Percentiles rank a stretch among this genome's conserved stretches.
These are phyloP conservation scores for Baorangia bicolor DNA, from an alignment of 768 basidiomycete genomes.

Conservation along the genomic window DNA sequence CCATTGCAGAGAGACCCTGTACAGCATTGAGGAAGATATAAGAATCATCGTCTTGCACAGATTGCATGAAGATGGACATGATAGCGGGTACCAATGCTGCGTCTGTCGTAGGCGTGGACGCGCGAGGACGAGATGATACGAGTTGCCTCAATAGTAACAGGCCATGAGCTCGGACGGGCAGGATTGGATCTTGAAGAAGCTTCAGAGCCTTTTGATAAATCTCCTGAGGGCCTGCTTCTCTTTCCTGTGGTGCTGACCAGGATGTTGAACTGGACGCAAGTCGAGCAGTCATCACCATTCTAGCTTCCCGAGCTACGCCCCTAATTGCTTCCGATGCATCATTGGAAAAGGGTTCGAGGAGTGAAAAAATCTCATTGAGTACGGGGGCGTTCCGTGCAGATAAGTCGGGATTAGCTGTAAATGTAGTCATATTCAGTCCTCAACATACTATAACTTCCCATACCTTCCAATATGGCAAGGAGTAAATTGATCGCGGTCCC, in stretches of 20 bases:
- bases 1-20: slow-evolving; percentile 86
- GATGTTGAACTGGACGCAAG: slow-evolving; percentile 56
- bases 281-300: slow-evolving; percentile 81
- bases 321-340: slow-evolving; percentile 50
- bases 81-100: slow-evolving; percentile 77
- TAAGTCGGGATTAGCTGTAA: slow-evolving; percentile 51
- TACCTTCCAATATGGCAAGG: slow-evolving; percentile 86
- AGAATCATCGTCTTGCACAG: slow-evolving; percentile 90
- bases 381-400: slow-evolving; percentile 60
- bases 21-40: slow-evolving; percentile 93
- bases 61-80: slow-evolving; percentile 81
- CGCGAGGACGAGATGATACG: slow-evolving; percentile 41
- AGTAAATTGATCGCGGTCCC: slow-evolving; percentile 79
- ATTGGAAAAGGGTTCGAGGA: slow-evolving; percentile 57
- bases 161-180: slow-evolving; percentile 94
- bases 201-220: slow-evolving; percentile 86
- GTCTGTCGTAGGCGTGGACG: slow-evolving; percentile 36
- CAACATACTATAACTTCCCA: slow-evolving; percentile 1
- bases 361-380: slow-evolving; percentile 66
- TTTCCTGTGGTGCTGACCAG: slow-evolving; percentile 16
- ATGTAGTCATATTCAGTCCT: neutral
- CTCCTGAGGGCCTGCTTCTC: slow-evolving; percentile 45
- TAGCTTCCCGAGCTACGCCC: slow-evolving; percentile 70
- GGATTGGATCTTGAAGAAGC: slow-evolving; percentile 84
- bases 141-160: slow-evolving; percentile 79